These are phyloP conservation scores for Xylaria sp. DNA, from an alignment of 2,329 filamentous ascomycete genomes.

Conservation along the genomic window DNA sequence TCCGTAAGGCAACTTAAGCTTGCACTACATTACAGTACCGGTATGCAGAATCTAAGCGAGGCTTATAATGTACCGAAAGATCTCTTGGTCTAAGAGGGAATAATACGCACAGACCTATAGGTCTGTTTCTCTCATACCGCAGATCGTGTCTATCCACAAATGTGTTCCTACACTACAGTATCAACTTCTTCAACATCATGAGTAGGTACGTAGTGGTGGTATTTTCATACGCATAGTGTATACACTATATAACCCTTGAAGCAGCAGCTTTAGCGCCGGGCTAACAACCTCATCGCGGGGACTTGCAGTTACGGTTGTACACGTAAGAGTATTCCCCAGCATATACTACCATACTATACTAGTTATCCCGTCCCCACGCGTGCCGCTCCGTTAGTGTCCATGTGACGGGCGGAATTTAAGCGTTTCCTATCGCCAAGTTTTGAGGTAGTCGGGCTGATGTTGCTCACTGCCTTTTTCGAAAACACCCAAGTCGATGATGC, in stretches of 20 bases:
- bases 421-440: conserved; percentile 16
- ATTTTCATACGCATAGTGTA: no score
- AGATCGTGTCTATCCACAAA: background rate
- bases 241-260: background rate
- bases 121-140: background rate
- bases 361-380: conserved; percentile 27
- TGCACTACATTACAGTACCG: background rate
- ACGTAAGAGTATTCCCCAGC: conserved; percentile 9
- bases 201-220: no score
- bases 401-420: conserved; percentile 23
- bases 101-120: background rate
- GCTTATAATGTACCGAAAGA: conserved; percentile 1
- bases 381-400: conserved; percentile 30
- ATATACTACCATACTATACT: background rate
- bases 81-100: background rate
- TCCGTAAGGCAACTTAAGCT: conserved; percentile 2
- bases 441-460: conserved; percentile 20
- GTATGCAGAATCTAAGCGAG: background rate
- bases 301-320: background rate
- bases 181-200: background rate
- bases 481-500: conserved; percentile 6
- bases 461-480: conserved; percentile 22
- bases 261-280: background rate
- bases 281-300: conserved; percentile 3
- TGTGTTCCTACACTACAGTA: no score